Conservation (phyloP, 2,329 filamentous ascomycete genomes). For the Penicillium sp. region DNA sequence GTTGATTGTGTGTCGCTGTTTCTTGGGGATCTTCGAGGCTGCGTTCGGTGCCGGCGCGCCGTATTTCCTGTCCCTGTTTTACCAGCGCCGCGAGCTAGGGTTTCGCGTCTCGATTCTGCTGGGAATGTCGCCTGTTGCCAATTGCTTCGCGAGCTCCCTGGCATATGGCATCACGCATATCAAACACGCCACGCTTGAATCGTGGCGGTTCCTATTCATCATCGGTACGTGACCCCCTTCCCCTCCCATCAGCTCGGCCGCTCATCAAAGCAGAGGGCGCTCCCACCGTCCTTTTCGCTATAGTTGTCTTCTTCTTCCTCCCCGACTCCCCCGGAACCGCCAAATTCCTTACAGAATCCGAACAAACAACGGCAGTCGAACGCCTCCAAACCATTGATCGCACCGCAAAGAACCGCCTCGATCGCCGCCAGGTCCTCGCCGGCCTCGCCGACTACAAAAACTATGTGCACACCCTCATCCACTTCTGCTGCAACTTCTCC, state of each 20-base stretch:
- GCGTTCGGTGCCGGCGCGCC: constrained; percentile 31
- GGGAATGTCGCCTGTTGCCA: constrained; percentile 44
- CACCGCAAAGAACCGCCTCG: constrained; percentile 32
- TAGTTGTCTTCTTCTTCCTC: constrained; percentile 49
- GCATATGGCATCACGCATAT: constrained; percentile 44
- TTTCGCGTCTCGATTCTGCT: constrained; percentile 55
- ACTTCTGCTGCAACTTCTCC: constrained; percentile 45
- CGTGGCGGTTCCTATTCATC: constrained; percentile 54
- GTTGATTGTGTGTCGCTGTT: constrained; percentile 27
- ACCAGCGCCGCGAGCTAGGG: constrained; percentile 55
- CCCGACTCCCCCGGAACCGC: constrained; percentile 52
- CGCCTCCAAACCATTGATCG: constrained; percentile 42
- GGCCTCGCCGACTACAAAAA: constrained; percentile 45
- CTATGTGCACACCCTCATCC: constrained; percentile 43
- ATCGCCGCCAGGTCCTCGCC: constrained; percentile 40
- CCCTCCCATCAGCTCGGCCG: not conserved
- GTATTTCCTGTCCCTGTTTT: constrained; percentile 54
- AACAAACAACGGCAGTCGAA: constrained; percentile 57
- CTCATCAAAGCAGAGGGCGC: constrained; percentile 42
- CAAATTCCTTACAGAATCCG: constrained; percentile 47
- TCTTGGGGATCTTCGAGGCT: constrained; percentile 31
- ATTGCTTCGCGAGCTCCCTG: constrained; percentile 46
- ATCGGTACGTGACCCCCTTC: constrained; percentile 35
- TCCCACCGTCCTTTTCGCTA: constrained; percentile 49
- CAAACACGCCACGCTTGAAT: constrained; percentile 22